Percentiles rank a stretch among this genome's conserved stretches.
These are phyloP conservation scores for Cadophora sp. DNA, from an alignment of 2,329 filamentous ascomycete genomes.

Conservation along the genomic window DNA sequence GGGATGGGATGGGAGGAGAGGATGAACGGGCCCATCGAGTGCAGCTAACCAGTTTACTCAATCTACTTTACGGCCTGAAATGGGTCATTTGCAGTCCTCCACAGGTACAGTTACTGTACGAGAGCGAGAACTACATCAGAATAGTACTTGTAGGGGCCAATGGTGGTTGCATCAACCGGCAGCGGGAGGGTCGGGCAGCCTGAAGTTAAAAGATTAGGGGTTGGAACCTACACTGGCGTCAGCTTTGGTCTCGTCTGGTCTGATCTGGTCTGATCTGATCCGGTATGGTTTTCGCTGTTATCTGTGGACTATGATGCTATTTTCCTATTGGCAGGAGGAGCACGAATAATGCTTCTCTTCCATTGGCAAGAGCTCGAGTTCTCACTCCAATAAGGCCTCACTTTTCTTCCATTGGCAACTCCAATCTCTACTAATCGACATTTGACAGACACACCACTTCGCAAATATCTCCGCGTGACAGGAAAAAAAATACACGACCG, in stretches of 20 bases:
- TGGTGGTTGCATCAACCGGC: conserved; percentile 7
- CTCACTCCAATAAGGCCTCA: background rate
- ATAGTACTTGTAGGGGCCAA: background rate
- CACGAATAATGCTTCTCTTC: conserved; percentile 2
- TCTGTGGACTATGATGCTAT: background rate
- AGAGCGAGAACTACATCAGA: background rate
- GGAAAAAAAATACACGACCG: background rate
- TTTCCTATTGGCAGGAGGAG: conserved; percentile 1
- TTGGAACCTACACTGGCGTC: background rate
- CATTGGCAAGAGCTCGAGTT: background rate
- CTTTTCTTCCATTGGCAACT: background rate
- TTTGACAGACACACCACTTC: background rate
- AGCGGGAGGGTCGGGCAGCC: conserved; percentile 12
- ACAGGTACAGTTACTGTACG: background rate
- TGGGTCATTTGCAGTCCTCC: background rate
- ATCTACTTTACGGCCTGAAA: conserved; percentile 5
- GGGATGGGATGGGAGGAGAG: too few relatives aligned
- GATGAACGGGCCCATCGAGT: background rate
- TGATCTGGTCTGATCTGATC: background rate
- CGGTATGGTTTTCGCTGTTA: background rate
- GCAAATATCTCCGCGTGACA: conserved; percentile 3
- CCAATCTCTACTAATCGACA: background rate
- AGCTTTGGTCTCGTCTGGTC: background rate
- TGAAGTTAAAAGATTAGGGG: background rate
- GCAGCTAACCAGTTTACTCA: background rate